These are phyloP conservation scores for Penicillium coprophilum DNA, from an alignment of 495 filamentous ascomycete species.

Conservation along the genomic window DNA sequence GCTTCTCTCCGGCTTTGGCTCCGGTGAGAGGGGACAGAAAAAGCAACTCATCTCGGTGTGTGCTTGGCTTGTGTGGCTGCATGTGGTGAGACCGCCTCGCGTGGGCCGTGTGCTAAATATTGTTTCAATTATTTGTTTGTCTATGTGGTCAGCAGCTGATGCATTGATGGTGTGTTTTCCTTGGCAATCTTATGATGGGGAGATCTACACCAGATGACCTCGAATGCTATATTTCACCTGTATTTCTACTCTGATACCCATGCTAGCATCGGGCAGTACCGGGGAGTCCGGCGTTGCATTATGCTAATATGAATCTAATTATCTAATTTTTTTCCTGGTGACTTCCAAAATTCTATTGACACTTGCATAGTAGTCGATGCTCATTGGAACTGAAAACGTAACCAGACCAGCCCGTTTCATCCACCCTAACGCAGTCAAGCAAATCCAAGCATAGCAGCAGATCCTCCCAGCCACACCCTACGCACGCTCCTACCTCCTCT, in stretches of 20 bases:
- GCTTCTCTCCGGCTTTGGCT: neutral
- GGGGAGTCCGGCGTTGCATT: conserved; percentile 23
- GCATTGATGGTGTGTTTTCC: conserved; percentile 5
- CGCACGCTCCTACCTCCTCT: neutral
- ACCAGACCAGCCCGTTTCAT: neutral
- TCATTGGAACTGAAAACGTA: conserved; percentile 1
- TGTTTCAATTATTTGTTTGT: conserved; percentile 13
- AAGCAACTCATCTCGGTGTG: conserved; percentile 10
- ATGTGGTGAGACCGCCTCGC: conserved; percentile 12
- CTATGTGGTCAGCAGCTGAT: conserved; percentile 1
- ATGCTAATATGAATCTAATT: conserved; percentile 8
- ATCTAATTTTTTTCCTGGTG: neutral
- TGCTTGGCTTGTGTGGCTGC: conserved; percentile 21
- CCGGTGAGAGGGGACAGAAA: conserved; percentile 8
- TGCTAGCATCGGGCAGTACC: conserved; percentile 23
- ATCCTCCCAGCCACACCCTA: neutral
- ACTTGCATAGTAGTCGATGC: neutral
- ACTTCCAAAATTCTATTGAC: neutral
- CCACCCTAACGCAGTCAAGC: neutral
- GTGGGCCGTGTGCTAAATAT: neutral
- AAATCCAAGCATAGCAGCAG: neutral
- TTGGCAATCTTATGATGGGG: conserved; percentile 5
- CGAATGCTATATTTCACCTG: conserved; percentile 16
- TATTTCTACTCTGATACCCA: conserved; percentile 29
- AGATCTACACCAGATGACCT: conserved; percentile 15